These are phyloP conservation scores for Tanacetum coccineum DNA, from an alignment of 129 eudicot genomes.

Conservation along the genomic window DNA sequence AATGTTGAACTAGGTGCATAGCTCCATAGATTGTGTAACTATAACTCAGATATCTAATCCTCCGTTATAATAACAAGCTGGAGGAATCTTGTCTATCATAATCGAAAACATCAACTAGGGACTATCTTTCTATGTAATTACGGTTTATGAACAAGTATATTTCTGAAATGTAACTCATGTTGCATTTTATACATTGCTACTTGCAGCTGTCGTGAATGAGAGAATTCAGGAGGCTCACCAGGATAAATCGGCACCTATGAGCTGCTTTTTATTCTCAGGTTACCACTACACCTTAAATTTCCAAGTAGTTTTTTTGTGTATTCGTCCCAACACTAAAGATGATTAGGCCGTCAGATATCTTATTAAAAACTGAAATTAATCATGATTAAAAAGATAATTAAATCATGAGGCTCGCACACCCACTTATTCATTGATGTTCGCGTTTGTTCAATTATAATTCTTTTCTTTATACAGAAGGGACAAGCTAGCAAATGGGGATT, in stretches of 20 bases:
- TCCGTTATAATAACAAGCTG: too few species aligned
- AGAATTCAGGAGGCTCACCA: constrained; percentile 79
- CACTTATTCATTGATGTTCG: not conserved
- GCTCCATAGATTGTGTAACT: too few species aligned
- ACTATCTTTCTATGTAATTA: constrained; percentile 6
- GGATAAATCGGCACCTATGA: constrained; percentile 72
- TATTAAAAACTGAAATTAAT: too few species aligned
- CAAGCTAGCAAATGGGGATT: constrained; percentile 94
- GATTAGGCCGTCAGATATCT: not conserved
- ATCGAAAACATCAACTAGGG: too few species aligned
- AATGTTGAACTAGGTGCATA: too few species aligned
- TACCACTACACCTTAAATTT: not conserved
- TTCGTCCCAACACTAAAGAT: too few species aligned
- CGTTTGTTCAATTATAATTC: too few species aligned
- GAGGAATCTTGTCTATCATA: too few species aligned
- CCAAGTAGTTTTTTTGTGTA: too few species aligned
- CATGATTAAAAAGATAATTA: too few species aligned
- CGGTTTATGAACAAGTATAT: not conserved
- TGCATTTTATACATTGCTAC: constrained; percentile 19
- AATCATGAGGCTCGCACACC: not conserved
- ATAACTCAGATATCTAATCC: too few species aligned
- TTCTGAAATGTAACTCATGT: not conserved
- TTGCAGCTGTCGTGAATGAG: constrained; percentile 79
- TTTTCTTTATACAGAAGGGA: constrained; percentile 63
- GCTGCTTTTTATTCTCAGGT: constrained; percentile 99